These are phyloP conservation scores for Piper betle DNA, from an alignment of 164 flowering plant genomes.

Conservation along the genomic window DNA sequence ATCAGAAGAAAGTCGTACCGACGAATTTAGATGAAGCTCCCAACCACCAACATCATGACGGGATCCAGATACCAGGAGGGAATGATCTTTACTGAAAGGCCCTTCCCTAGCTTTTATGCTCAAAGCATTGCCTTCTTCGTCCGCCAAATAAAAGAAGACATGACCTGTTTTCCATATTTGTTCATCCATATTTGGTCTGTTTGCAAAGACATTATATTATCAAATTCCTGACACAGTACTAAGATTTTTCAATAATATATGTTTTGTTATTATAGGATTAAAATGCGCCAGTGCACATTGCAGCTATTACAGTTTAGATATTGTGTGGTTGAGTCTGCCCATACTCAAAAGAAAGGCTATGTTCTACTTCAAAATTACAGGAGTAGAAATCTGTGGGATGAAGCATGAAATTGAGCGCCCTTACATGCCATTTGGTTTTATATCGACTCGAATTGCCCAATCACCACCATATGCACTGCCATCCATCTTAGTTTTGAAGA, in stretches of 20 bases:
- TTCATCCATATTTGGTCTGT: conserved; percentile 30
- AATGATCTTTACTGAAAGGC: conserved; percentile 22
- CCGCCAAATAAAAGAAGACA: conserved; percentile 87
- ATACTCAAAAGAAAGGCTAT: too few relatives aligned
- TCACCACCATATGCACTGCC: conserved; percentile 96
- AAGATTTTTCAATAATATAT: too few relatives aligned
- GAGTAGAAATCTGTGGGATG: too few relatives aligned
- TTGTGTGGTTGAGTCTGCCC: too few relatives aligned
- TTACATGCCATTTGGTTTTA: conserved; percentile 11
- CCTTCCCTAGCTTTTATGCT: conserved; percentile 25
- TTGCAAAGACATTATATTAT: background rate
- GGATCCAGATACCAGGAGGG: conserved; percentile 62
- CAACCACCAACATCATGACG: conserved; percentile 61
- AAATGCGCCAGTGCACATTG: too few relatives aligned
- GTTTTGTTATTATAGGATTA: too few relatives aligned
- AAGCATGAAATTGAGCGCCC: background rate
- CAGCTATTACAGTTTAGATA: too few relatives aligned
- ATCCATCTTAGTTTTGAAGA: conserved; percentile 49
- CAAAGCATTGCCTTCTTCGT: conserved; percentile 64
- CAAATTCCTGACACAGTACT: background rate
- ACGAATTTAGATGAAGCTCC: conserved; percentile 73
- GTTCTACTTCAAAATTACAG: too few relatives aligned
- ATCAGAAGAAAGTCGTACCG: conserved; percentile 12
- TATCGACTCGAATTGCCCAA: conserved; percentile 75
- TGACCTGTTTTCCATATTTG: conserved; percentile 41